Base-by-base conservation (phyloP, 2,329 filamentous ascomycete genomes). In the Aspergillus transmontanensis region DNA sequence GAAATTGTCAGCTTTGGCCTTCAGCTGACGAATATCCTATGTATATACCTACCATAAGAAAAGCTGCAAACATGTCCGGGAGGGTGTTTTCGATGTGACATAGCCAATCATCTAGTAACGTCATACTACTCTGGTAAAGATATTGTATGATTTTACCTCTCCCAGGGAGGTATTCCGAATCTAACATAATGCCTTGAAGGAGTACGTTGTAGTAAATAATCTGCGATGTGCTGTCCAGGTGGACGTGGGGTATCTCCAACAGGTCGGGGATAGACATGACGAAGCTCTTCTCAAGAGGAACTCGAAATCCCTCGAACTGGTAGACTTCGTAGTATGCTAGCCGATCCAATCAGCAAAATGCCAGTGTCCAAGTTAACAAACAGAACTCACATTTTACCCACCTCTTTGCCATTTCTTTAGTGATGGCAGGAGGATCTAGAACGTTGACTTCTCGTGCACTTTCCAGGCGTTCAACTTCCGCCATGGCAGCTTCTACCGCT, bases 281-380 rank as follows among this genome's bases (percentile, higher is more conserved):
- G 19, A 68, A 68, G 16, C 39, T 28, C 16, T 60, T 60, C 4
- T 66, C 63, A 2, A 68, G 48, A 1, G 65, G 65, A 28, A 64
- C 53, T 19, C 62, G 64, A 45, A 68, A 68, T 1, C 65, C 66
- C 41, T 68, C 65, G 30, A 66, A 68, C 41, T 68, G 57, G 19
- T 65, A 64, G n/a, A 14, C 19, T 5, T 55, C 39, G 26, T 58
- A 65, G 14, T 65, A 66, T 39, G 50, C 66, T 66, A 23, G 21
- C 11, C 11, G 19, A 5, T 2, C 4, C 21, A 2, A 21, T 55
- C 16, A 55, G 51, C 30, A 4, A 23, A 21, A 14, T 26, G 26
- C 6, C 21, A 11, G 51, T 34, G 11, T 16, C 12, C 11, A 30
- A n/a, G 4, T 54, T 34, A 48, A 32, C 19, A 14, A 36, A 10